Percentiles rank a stretch among this genome's conserved stretches.
These are phyloP conservation scores for Boletus reticulatus DNA, from an alignment of 768 basidiomycete genomes.

Conservation along the genomic window DNA sequence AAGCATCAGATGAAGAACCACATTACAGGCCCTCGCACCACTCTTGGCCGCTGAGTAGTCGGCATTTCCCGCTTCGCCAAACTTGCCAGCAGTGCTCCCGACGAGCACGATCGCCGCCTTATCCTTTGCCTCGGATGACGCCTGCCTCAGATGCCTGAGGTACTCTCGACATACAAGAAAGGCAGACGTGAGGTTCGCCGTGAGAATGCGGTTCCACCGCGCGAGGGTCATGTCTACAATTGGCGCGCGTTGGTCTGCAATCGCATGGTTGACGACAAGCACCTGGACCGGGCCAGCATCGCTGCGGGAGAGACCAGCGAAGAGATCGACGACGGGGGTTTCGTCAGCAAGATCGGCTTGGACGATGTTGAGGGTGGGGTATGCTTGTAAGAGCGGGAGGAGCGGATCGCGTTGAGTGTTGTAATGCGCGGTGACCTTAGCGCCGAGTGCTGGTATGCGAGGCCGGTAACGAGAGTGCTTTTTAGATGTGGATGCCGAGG, in stretches of 20 bases:
- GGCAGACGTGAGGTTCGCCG: slow-evolving; percentile 61
- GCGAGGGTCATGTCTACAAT: slow-evolving; percentile 57
- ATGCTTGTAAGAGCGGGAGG: slow-evolving; percentile 38
- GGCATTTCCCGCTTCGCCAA: slow-evolving; percentile 64
- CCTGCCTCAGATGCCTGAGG: slow-evolving; percentile 43
- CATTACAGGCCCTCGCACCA: slow-evolving; percentile 35
- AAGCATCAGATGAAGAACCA: too few relatives aligned
- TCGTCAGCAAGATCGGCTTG: slow-evolving; percentile 63
- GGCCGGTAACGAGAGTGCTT: neutral
- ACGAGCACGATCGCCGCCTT: slow-evolving; percentile 63
- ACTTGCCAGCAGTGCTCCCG: slow-evolving; percentile 72
- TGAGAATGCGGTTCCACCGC: slow-evolving; percentile 61
- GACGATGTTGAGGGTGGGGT: slow-evolving; percentile 34
- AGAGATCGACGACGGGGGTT: slow-evolving; percentile 48
- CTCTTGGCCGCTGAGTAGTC: slow-evolving; percentile 71
- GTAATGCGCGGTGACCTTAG: slow-evolving; percentile 71
- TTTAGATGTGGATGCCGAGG: too few relatives aligned
- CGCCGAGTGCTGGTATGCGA: slow-evolving; percentile 54
- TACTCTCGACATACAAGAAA: slow-evolving; percentile 70
- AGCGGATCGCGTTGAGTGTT: slow-evolving; percentile 51
- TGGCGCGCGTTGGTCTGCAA: slow-evolving; percentile 45
- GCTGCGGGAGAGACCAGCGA: slow-evolving; percentile 34
- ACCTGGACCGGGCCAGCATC: slow-evolving; percentile 51
- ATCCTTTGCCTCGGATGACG: slow-evolving; percentile 42
- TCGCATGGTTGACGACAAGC: slow-evolving; percentile 60